A percentile compares a stretch with the other conserved stretches of the same genome.
Evolutionary conservation across 202 grass and related monocot genomes (phyloP).

Genomic region (Setaria viridis): DNA sequence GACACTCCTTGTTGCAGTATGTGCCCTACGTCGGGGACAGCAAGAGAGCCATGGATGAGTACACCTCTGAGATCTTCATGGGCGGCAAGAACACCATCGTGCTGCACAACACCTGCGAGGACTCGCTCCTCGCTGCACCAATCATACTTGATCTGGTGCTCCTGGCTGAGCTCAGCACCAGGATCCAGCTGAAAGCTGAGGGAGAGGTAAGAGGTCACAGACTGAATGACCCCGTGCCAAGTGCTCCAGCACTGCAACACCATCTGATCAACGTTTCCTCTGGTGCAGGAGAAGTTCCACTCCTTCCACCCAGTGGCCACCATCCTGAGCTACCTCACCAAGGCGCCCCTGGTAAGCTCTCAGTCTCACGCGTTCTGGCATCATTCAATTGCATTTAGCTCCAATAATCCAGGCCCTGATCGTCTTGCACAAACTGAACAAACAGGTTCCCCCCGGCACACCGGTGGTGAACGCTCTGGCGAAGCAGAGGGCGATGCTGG

Average conservation of each 20-base stretch:
- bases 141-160: constrained; percentile 97
- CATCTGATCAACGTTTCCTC: background rate
- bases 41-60: constrained; percentile 99
- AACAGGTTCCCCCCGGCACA: constrained; percentile 91
- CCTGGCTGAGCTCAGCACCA: constrained; percentile 91
- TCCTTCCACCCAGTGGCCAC: constrained; percentile 96
- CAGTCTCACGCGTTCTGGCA: background rate
- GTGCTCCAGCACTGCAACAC: background rate
- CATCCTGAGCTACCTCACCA: constrained; percentile 97
- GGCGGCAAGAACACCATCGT: constrained; percentile 89
- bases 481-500: constrained; percentile 98
- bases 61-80: constrained; percentile 99
- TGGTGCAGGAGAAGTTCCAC: constrained; percentile 91
- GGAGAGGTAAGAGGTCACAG: constrained; percentile 56
- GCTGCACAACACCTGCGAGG: constrained; percentile 98
- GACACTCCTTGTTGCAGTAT: constrained; percentile 51
- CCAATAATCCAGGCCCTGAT: background rate
- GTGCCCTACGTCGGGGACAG: constrained; percentile 97
- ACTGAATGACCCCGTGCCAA: background rate
- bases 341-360: constrained; percentile 84
- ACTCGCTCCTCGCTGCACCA: constrained; percentile 84
- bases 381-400: background rate
- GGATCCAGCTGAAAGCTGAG: constrained; percentile 91
- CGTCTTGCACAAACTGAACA: constrained; percentile 4
- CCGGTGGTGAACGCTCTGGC: constrained; percentile 95